Evolutionary conservation across 768 basidiomycete genomes (phyloP).

Genomic region (Podaxis sp.): DNA sequence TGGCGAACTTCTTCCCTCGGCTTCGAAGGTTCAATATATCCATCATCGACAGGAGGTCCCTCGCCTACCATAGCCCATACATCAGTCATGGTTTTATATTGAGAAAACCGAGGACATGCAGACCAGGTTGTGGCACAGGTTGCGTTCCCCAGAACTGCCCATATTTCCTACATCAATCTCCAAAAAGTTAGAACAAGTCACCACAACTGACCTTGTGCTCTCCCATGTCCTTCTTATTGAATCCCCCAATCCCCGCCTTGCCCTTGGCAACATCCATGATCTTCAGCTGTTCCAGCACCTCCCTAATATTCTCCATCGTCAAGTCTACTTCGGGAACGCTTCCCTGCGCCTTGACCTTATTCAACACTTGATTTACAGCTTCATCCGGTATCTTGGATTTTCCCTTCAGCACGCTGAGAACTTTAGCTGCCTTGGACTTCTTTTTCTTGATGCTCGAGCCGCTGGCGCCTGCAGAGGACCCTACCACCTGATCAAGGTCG

Average conservation of each 20-base stretch:
- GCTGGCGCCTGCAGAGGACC: background rate
- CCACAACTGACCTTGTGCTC: slow-evolving; percentile 70
- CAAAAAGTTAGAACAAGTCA: background rate
- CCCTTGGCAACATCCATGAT: slow-evolving; percentile 84
- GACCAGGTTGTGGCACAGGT: slow-evolving; percentile 89
- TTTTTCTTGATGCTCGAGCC: slow-evolving; percentile 58
- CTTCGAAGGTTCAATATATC: slow-evolving; percentile 83
- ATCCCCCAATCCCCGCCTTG: slow-evolving; percentile 70
- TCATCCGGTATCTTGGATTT: slow-evolving; percentile 52
- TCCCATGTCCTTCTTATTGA: slow-evolving; percentile 76
- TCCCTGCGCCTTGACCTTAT: slow-evolving; percentile 60
- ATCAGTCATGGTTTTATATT: background rate
- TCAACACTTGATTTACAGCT: slow-evolving; percentile 62
- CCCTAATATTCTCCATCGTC: slow-evolving; percentile 62
- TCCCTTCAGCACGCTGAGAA: slow-evolving; percentile 43
- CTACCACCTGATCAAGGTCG: slow-evolving; percentile 14
- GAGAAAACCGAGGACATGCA: slow-evolving; percentile 6
- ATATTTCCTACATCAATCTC: slow-evolving; percentile 5
- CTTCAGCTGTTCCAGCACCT: slow-evolving; percentile 72
- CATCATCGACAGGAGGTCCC: slow-evolving; percentile 65
- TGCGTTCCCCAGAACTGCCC: slow-evolving; percentile 94
- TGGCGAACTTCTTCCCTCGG: slow-evolving; percentile 77
- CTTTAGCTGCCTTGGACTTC: slow-evolving; percentile 64
- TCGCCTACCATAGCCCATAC: slow-evolving; percentile 40
- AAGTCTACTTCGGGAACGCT: slow-evolving; percentile 38